These are phyloP conservation scores for Gossypium anomalum DNA, from an alignment of 345 rosid genomes.

Conservation along the genomic window DNA sequence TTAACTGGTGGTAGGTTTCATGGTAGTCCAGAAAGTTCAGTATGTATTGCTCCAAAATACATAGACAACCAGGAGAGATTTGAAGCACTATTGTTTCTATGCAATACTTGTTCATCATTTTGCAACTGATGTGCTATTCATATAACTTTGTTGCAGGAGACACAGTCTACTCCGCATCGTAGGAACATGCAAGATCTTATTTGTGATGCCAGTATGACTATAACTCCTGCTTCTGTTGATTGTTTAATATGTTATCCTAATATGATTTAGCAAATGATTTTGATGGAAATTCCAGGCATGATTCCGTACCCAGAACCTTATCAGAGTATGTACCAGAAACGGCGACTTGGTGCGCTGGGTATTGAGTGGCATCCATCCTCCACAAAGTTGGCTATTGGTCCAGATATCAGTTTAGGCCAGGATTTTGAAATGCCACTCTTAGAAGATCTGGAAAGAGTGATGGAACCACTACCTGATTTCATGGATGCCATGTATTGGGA, in stretches of 20 bases:
- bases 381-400: conserved; percentile 67
- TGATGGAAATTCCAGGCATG: conserved; percentile 58
- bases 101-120: not conserved
- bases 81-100: not conserved
- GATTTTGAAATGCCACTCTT: conserved; percentile 80
- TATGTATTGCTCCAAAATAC: not conserved
- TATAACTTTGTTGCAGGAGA: conserved; percentile 58
- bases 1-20: conserved; percentile 4
- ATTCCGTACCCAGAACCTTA: conserved; percentile 95
- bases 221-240: conserved; percentile 24
- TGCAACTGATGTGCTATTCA: conserved; percentile 15
- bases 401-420: conserved; percentile 80
- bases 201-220: conserved; percentile 77
- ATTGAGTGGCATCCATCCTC: conserved; percentile 82
- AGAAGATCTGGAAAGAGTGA: conserved; percentile 76
- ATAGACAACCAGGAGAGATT: not conserved
- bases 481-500: conserved; percentile 89
- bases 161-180: conserved; percentile 77
- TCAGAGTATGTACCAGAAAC: conserved; percentile 87
- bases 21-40: conserved; percentile 9
- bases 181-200: conserved; percentile 94
- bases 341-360: conserved; percentile 89
- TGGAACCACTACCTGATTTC: conserved; percentile 87
- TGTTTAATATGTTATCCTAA: conserved; percentile 18
- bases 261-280: conserved; percentile 11